Evolutionary conservation across 495 filamentous ascomycete species (phyloP).

Genomic region (Xylaria nigripes): DNA sequence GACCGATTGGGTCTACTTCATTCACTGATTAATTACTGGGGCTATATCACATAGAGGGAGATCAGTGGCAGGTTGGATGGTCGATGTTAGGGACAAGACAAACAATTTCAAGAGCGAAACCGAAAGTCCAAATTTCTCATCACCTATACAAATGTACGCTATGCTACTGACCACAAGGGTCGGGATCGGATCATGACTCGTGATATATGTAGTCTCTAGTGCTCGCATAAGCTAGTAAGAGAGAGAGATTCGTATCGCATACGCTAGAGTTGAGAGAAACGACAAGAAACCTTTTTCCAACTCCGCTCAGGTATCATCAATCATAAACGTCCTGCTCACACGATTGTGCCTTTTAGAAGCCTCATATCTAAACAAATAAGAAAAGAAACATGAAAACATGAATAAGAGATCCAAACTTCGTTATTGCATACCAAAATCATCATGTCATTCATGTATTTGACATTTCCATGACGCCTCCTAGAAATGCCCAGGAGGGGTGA

Average conservation of each 20-base stretch:
- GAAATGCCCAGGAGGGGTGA: conserved; percentile 16
- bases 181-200: conserved; percentile 5
- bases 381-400: background rate
- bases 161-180: background rate
- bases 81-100: no score
- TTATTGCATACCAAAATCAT: background rate
- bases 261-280: conserved; percentile 2
- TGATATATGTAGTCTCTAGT: conserved; percentile 5
- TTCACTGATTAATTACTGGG: no score
- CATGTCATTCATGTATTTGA: background rate
- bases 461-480: conserved; percentile 10
- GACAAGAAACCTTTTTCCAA: conserved; percentile 3
- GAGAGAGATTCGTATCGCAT: conserved; percentile 1
- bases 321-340: background rate
- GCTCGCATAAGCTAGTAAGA: conserved; percentile 4
- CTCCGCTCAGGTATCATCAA: conserved; percentile 17
- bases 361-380: background rate
- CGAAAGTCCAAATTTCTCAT: background rate
- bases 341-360: conserved; percentile 1
- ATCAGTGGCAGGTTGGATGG: no score
- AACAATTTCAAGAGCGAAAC: background rate
- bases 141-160: background rate
- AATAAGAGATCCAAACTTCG: conserved; percentile 1
- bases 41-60: no score
- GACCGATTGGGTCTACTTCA: no score